Evolutionary conservation across 164 flowering plant species (phyloP), one percentile per base, ranked within the genome.

Genomic region (Chloranthus sessilifolius): DNA sequence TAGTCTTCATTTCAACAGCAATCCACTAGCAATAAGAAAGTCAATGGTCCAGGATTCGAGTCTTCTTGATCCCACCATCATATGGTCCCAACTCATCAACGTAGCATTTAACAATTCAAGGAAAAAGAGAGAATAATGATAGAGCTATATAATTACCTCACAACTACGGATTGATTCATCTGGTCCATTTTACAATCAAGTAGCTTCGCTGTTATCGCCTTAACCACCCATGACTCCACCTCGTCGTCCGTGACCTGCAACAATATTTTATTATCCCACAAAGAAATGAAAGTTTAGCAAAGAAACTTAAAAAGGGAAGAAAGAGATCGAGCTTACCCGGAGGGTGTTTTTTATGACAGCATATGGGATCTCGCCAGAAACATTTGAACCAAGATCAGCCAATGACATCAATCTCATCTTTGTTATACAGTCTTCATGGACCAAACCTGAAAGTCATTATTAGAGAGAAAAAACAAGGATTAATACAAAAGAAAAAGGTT

Each of bases 121-220:
- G 26, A 16, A 21, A 20, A 27, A 55, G 30, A n/a, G n/a, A n/a
- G n/a, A n/a, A n/a, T n/a, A n/a, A n/a, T n/a, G n/a, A n/a, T 16
- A 17, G 27, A 19, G 2, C 5, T 25, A 1, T 20, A 1, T 20
- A 42, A 57, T 7, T 57, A 89, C 99, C 88, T 86, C 55, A 89
- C 95, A 53, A 78, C 64, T 12, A 89, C 80, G 54, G 69, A 68
- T 64, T 83, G 64, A 61, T 94, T 89, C 89, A 94, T 81, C 69
- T 94, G 97, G 64, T 94, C 99, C 81, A 94, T 87, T 64, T 87
- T 94, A 64, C 96, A 86, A 52, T 89, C 81, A 9, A 88, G 62
- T 43, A 94, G 69, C 64, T 86, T 89, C n/a, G 82, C 82, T 37
- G 81, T 63, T 30, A 84, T 86, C 42, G 92, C 99, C 69, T 81